Evolutionary conservation across 2,329 filamentous ascomycete genomes (phyloP), one percentile per base, ranked within the genome.

Genomic region (Purpureocillium takamizusanense): DNA sequence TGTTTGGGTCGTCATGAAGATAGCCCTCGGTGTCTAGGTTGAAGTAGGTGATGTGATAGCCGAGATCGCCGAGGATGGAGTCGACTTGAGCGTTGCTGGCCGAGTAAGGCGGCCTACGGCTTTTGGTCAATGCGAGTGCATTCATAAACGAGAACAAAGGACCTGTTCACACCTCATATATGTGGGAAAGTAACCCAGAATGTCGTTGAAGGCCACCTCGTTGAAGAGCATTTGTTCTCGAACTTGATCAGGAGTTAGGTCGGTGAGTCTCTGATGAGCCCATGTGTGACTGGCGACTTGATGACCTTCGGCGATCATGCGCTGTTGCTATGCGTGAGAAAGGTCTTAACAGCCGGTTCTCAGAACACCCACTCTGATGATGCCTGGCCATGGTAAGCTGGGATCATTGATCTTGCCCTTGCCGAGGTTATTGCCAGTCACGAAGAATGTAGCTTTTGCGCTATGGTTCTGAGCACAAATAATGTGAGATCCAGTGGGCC

Each of bases 1-100:
- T 62, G 28, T 67, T 57, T 7, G 70, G 62, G 13, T 57, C 59
- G 38, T 69, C 62, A 46, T 77, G 68, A 37, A 74, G 59, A 50
- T 77, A 79, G 39, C 78, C 76, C 39, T 74, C 66, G 3, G 76
- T 80, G 49, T 80, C 76, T 31, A 79, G 59, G 51, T 77, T 70
- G 48, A 76, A 78, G 57, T 77, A 76, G 17, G 67, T 66, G 49
- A 78, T 51, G 49, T 77, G 71, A 53, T 78, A 78, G n/a, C 69
- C 70, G 7, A 78, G 46, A 18, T 57, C 54, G 11, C 48, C 55
- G 31, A 69, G 48, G 54, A 60, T 55, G 14, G 49, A 55, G 33
- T 67, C 62, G 7, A 62, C 65, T 0, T 46, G 54, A 4, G 41
- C 40, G 35, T 63, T 63, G 51, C 65, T 68, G 29, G 62, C 64